Evolutionary conservation across 257 asterid species (phyloP).

Genomic region (Gentiana dahurica): DNA sequence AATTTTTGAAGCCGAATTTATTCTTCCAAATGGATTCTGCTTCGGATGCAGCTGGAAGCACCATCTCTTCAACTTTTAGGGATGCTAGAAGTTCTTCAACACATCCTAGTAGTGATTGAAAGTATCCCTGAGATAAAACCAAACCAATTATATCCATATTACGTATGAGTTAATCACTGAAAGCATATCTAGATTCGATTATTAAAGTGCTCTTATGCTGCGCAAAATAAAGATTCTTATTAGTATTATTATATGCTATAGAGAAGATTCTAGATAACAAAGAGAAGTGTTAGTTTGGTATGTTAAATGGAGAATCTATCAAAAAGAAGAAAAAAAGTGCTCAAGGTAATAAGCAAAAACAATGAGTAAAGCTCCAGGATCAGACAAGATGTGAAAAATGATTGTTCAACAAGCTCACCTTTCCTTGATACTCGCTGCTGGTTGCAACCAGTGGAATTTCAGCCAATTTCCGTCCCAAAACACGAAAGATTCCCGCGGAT

Average conservation of each 20-base stretch:
- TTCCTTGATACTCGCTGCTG: slow-evolving; percentile 40
- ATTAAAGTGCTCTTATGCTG: not conserved
- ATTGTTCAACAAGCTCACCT: slow-evolving; percentile 25
- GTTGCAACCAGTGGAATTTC: slow-evolving; percentile 95
- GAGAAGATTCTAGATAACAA: not conserved
- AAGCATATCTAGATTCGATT: no score
- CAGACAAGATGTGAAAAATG: not conserved
- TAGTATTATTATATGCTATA: no score
- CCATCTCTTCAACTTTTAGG: slow-evolving; percentile 27
- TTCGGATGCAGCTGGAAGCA: slow-evolving; percentile 55
- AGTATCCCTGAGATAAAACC: slow-evolving; percentile 51
- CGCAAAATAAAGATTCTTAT: not conserved
- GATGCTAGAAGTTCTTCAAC: slow-evolving; percentile 28
- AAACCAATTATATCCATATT: no score
- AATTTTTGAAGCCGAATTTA: slow-evolving; percentile 33
- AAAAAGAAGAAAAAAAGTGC: no score
- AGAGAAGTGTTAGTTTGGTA: not conserved
- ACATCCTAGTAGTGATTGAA: slow-evolving; percentile 44
- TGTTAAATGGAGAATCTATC: not conserved
- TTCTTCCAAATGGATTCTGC: slow-evolving; percentile 45
- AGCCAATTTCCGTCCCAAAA: slow-evolving; percentile 72
- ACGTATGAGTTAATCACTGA: no score
- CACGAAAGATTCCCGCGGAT: slow-evolving; percentile 63
- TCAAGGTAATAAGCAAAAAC: no score
- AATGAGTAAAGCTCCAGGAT: not conserved